These are phyloP conservation scores for Gossypium gossypioides DNA, from an alignment of 441 rosid species.

Conservation along the genomic window DNA sequence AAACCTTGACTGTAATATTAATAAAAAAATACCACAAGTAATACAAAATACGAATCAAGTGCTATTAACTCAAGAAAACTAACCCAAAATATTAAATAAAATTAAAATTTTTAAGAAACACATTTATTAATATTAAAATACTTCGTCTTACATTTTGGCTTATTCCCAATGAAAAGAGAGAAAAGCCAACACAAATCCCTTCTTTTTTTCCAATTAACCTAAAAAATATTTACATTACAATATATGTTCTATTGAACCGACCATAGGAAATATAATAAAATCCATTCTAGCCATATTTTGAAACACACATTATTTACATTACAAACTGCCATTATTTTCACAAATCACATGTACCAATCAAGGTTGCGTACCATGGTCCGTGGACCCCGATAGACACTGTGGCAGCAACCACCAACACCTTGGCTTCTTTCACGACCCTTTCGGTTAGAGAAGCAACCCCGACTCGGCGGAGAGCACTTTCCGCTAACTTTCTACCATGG, in stretches of 20 bases:
- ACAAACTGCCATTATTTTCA: not conserved
- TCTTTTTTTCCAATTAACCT: not conserved
- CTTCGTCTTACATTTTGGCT: not conserved
- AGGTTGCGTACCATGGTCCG: conserved; percentile 53
- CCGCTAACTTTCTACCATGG: conserved; percentile 46
- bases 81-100: too few relatives aligned
- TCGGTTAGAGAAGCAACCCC: conserved; percentile 44
- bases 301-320: conserved; percentile 12
- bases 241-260: not conserved
- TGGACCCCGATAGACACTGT: conserved; percentile 54
- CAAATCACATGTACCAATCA: conserved; percentile 23
- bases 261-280: not conserved
- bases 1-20: too few relatives aligned
- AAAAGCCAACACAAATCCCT: not conserved
- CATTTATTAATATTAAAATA: too few relatives aligned
- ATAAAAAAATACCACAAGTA: too few relatives aligned
- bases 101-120: too few relatives aligned
- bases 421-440: conserved; percentile 53
- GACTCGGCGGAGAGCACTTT: conserved; percentile 47
- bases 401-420: conserved; percentile 52
- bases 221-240: not conserved
- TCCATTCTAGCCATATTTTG: not conserved
- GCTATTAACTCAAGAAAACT: too few relatives aligned
- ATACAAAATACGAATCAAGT: too few relatives aligned
- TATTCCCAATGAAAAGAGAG: not conserved